Evolutionary conservation across 2,329 filamentous ascomycete genomes (phyloP).

Genomic region (Acarospora socialis): DNA sequence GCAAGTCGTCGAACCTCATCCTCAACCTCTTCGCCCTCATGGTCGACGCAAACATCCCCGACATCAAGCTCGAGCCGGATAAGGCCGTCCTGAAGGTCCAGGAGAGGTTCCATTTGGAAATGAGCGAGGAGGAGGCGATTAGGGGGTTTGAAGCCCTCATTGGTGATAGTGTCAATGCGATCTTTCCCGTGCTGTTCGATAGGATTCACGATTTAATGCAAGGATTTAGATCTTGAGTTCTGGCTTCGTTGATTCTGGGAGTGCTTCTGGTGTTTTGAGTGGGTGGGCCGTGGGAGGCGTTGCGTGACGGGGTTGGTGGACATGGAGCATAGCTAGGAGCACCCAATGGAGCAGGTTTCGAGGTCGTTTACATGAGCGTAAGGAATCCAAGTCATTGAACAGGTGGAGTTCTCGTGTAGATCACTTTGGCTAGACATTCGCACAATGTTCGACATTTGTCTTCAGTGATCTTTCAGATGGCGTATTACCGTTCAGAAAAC

Average conservation of each 20-base stretch:
- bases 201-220: slow-evolving; percentile 88
- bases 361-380: too few species aligned
- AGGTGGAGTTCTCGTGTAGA: too few species aligned
- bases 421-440: too few species aligned
- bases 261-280: background rate
- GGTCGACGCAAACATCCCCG: slow-evolving; percentile 94
- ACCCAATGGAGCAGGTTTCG: too few species aligned
- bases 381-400: too few species aligned
- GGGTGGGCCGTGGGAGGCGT: background rate
- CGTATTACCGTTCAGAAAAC: too few species aligned
- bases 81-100: slow-evolving; percentile 91
- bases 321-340: too few species aligned
- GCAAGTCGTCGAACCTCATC: slow-evolving; percentile 81
- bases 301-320: too few species aligned
- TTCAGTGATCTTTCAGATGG: too few species aligned
- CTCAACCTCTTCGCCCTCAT: slow-evolving; percentile 92
- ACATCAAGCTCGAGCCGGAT: slow-evolving; percentile 82
- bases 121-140: slow-evolving; percentile 85
- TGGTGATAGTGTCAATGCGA: slow-evolving; percentile 75
- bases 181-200: slow-evolving; percentile 90
- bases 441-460: too few species aligned
- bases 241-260: too few species aligned
- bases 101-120: slow-evolving; percentile 82
- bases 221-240: slow-evolving; percentile 57
- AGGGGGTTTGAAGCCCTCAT: slow-evolving; percentile 78